phyloP scores from a whole-genome alignment of 495 filamentous ascomycete genomes.

The Penicillium malachiteum region DNA sequence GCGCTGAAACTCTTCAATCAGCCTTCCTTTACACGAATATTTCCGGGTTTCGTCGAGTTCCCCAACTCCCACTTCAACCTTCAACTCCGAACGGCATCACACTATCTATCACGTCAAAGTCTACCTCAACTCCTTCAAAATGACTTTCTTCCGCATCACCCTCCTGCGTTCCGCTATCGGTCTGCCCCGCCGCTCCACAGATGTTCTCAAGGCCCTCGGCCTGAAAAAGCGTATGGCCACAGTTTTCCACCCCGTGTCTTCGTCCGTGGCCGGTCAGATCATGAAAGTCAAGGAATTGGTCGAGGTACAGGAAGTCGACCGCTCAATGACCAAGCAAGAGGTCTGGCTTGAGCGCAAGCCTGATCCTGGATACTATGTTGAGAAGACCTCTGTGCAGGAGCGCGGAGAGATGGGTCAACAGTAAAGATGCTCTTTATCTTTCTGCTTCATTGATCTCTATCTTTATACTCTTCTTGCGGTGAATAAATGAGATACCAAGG shows the following conservation, averaged over 20 bases:
- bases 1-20: too few species aligned
- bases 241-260: conserved; percentile 87
- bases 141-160: conserved; percentile 95
- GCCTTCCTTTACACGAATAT: too few species aligned
- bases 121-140: conserved; percentile 36
- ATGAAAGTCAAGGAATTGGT: conserved; percentile 98
- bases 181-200: conserved; percentile 75
- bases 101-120: conserved; percentile 1
- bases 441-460: background rate
- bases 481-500: too few species aligned
- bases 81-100: background rate
- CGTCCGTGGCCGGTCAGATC: conserved; percentile 88
- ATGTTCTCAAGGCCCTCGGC: conserved; percentile 84
- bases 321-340: conserved; percentile 66
- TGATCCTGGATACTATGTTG: conserved; percentile 82
- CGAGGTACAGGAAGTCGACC: conserved; percentile 77
- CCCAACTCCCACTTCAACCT: background rate
- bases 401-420: conserved; percentile 20
- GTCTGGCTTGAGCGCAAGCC: conserved; percentile 72
- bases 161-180: conserved; percentile 92
- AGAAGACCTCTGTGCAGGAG: conserved; percentile 52
- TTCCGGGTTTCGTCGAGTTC: too few species aligned
- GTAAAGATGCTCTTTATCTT: conserved; percentile 5
- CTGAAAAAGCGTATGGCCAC: conserved; percentile 81
- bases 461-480: background rate